phyloP scores from a whole-genome alignment of 805 yeast genomes.

The Candida xyloterini region DNA sequence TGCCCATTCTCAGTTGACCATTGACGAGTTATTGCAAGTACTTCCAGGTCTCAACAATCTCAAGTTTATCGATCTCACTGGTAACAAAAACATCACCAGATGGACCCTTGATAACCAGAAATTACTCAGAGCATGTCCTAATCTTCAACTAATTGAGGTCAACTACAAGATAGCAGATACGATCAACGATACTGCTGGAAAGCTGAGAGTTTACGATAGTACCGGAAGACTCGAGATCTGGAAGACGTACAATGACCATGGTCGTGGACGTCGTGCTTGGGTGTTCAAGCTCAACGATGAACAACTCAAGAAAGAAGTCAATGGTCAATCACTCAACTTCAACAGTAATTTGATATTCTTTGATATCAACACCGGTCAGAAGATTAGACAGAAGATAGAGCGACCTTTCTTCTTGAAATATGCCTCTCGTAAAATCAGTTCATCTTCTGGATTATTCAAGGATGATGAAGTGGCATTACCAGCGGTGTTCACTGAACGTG shows the following conservation, averaged over 20 bases:
- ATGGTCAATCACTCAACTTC: constrained; percentile 26
- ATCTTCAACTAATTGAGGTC: constrained; percentile 65
- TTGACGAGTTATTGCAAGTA: constrained; percentile 38
- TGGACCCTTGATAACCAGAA: constrained; percentile 55
- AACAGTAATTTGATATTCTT: constrained; percentile 47
- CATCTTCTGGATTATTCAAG: constrained; percentile 50
- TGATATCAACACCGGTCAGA: constrained; percentile 63
- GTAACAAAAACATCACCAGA: constrained; percentile 54
- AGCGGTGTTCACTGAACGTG: constrained; percentile 46
- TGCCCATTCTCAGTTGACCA: constrained; percentile 37
- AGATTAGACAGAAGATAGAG: constrained; percentile 44
- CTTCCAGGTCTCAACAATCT: constrained; percentile 37
- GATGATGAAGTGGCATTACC: constrained; percentile 46
- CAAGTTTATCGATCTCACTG: constrained; percentile 63
- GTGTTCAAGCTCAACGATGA: constrained; percentile 45
- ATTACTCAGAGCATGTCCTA: constrained; percentile 43
- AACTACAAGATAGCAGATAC: constrained; percentile 55
- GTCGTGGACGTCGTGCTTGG: constrained; percentile 81
- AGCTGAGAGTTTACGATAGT: constrained; percentile 26
- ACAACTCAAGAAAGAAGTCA: constrained; percentile 22
- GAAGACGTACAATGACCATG: constrained; percentile 49
- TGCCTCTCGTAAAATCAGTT: constrained; percentile 52
- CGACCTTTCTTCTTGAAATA: constrained; percentile 51
- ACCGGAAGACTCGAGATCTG: constrained; percentile 33
- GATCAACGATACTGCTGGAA: constrained; percentile 35